Evolutionary conservation across 257 asterid genomes (phyloP), one percentile per base, ranked within the genome.

Genomic region (Jaltomata sinuosa): DNA sequence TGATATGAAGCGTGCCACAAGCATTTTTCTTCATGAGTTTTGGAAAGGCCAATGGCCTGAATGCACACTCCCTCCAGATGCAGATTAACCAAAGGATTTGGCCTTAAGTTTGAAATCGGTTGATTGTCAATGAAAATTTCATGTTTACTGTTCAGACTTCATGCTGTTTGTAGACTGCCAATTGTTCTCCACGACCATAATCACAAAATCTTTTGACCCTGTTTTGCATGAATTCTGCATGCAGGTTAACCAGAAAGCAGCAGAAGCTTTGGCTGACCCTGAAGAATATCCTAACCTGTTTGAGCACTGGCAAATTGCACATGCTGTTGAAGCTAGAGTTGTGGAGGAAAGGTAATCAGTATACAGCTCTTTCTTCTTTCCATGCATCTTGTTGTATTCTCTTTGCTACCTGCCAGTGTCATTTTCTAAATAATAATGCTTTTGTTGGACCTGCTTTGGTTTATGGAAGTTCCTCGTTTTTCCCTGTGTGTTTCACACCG

Each of bases 181-280:
- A n/a, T 71, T 71, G 18, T 40, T 71, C 53, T 71, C 79, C 79
- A 38, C 2, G 32, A 54, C 79, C 19, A 19, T 19, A 36, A 69
- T 18, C 81, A 49, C 42, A 77, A 49, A 29, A 27, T 77, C 55
- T 68, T 69, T n/a, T 52, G 74, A 21, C 15, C 59, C 32, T 85
- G 79, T 47, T 71, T 11, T 55, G 32, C 61, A 78, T 52, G 8
- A 83, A 25, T 84, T 62, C 11, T 31, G 22, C 71, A 15, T 83
- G 86, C 94, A 94, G 99, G 90, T 94, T 68, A 95, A 94, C 88
- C 95, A 88, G 76, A 95, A 93, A 91, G 99, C 99, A 84, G 97
- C 99, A 29, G 98, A 95, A 85, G 94, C 99, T 84, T 91, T 95
- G 84, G 99, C 98, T 83, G 99, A 95, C 86, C 98, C 99, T 49